A percentile compares a stretch with the other conserved stretches of the same genome.
Evolutionary conservation across 352 stramenopile species (phyloP).

Genomic region (Phytophthora hybrid): DNA sequence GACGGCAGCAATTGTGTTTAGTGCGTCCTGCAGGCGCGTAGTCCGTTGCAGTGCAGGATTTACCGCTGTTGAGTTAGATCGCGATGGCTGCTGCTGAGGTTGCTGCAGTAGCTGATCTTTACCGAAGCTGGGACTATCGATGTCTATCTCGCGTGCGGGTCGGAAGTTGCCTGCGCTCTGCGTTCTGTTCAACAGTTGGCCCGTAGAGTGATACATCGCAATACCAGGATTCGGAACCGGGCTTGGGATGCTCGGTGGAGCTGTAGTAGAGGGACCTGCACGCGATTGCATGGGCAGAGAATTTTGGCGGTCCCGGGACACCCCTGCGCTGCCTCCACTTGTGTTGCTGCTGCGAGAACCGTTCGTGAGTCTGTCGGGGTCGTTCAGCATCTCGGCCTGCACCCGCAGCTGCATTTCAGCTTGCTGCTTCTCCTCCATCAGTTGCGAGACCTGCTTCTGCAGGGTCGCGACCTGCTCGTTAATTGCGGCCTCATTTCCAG

Average conservation of each 20-base stretch:
- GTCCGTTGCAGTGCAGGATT: slow-evolving; percentile 40
- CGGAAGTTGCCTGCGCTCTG: slow-evolving; percentile 53
- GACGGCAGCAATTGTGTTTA: slow-evolving; percentile 58
- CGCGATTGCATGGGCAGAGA: slow-evolving; percentile 68
- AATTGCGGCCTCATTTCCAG: slow-evolving; percentile 55
- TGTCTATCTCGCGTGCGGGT: slow-evolving; percentile 51
- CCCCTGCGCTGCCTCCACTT: slow-evolving; percentile 39
- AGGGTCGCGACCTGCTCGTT: slow-evolving; percentile 84
- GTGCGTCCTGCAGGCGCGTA: slow-evolving; percentile 49
- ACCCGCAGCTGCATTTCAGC: slow-evolving; percentile 77
- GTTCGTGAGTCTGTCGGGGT: slow-evolving; percentile 55
- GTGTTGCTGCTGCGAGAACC: slow-evolving; percentile 43
- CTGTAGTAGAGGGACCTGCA: slow-evolving; percentile 24
- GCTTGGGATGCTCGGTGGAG: slow-evolving; percentile 12
- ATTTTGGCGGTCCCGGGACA: slow-evolving; percentile 65
- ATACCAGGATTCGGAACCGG: slow-evolving; percentile 32
- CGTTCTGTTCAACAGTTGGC: slow-evolving; percentile 48
- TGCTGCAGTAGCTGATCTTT: slow-evolving; percentile 15
- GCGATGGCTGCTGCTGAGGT: slow-evolving; percentile 26
- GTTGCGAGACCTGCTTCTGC: slow-evolving; percentile 85
- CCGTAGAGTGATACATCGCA: slow-evolving; percentile 52
- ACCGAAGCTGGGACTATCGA: slow-evolving; percentile 43
- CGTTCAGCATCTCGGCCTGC: slow-evolving; percentile 71
- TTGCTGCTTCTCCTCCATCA: slow-evolving; percentile 89
- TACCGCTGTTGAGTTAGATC: slow-evolving; percentile 33